These are phyloP conservation scores for Penicillium sp. DNA, from an alignment of 2,329 filamentous ascomycete species.

Conservation along the genomic window DNA sequence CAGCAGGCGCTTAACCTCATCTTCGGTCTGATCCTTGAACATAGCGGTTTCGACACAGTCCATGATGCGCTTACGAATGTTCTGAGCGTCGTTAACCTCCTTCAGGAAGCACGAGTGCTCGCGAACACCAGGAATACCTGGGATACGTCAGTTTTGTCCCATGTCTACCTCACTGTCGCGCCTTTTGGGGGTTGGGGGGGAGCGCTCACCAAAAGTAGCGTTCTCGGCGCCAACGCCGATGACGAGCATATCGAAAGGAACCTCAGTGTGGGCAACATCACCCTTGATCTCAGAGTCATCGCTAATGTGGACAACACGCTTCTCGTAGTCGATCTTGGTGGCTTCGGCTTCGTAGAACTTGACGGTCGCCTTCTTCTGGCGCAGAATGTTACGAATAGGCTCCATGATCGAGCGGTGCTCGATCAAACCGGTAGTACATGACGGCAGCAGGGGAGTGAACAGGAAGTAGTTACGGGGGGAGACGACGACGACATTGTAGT, in stretches of 20 bases:
- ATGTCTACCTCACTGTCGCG: not conserved
- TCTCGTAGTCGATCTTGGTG: slow-evolving; percentile 89
- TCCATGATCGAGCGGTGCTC: slow-evolving; percentile 99
- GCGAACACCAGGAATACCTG: slow-evolving; percentile 82
- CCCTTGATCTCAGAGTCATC: slow-evolving; percentile 94
- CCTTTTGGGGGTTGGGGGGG: not conserved
- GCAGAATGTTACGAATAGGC: slow-evolving; percentile 91
- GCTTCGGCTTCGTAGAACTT: slow-evolving; percentile 98
- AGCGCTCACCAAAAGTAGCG: slow-evolving; percentile 79
- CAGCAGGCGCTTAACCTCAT: slow-evolving; percentile 88
- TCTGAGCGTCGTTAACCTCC: slow-evolving; percentile 94
- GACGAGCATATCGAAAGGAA: slow-evolving; percentile 97
- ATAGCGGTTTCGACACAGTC: slow-evolving; percentile 98
- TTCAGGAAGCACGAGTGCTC: slow-evolving; percentile 98
- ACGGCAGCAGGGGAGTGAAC: slow-evolving; percentile 94
- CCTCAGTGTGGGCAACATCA: slow-evolving; percentile 74
- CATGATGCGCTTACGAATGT: slow-evolving; percentile 98
- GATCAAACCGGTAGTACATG: slow-evolving; percentile 94
- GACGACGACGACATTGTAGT: slow-evolving; percentile 98
- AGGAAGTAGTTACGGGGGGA: slow-evolving; percentile 99
- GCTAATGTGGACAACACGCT: slow-evolving; percentile 81
- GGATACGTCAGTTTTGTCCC: slow-evolving; percentile 9
- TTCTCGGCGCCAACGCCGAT: slow-evolving; percentile 97
- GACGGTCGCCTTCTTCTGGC: slow-evolving; percentile 88
- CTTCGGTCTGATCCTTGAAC: slow-evolving; percentile 89